Base-by-base conservation (phyloP, 2,329 filamentous ascomycete genomes). In the Aspergillus sp. region DNA sequence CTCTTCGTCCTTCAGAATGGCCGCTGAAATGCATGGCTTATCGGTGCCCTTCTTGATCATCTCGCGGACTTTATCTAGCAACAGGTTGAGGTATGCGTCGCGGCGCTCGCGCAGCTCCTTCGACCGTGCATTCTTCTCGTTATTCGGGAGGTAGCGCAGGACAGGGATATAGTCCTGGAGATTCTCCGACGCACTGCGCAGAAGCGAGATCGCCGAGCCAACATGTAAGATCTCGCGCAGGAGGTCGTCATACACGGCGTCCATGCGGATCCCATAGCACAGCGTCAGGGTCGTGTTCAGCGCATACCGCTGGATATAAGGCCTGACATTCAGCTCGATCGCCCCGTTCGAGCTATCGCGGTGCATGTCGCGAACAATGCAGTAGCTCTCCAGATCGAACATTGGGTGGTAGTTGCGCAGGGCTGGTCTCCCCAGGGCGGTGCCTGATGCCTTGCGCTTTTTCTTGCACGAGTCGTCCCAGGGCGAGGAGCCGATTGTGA, bases 401-500 rank as follows among this genome's bases (percentile, higher is more conserved):
- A 91, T 89, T 0, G 88, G 88, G 79, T 90, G 85, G 71, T 93
- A 92, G 1, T 83, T 85, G 62, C 88, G 84, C 3, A 90, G 82
- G 0, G 88, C 84, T 0, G 89, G 88, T 0, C 87, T 80, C 66
- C 90, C 90, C 7, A 92, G 78, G 0, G 89, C 89, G 0, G 88
- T 89, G 3, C 86, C 89, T 2, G 89, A 89, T 0, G 87, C 88
- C 71, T 90, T 91, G 57, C 89, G 82, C 32, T 88, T 83, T 47
- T 81, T 80, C 69, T 90, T 91, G 72, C 87, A 89, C 2, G 85
- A 89, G 32, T 89, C 87, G 53, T 91, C 87, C 86, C 89, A 92
- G 0, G 89, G 89, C 0, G 87, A 90, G 0, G 89, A 90, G 0
- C 89, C 89, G 53, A 93, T 91, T 0, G 89, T 91, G 70, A 90